Percentiles rank a stretch among this genome's conserved stretches.
Evolutionary conservation across 1,139 yeast genomes (phyloP).

Genomic region (Debaryomyces coudertii): DNA sequence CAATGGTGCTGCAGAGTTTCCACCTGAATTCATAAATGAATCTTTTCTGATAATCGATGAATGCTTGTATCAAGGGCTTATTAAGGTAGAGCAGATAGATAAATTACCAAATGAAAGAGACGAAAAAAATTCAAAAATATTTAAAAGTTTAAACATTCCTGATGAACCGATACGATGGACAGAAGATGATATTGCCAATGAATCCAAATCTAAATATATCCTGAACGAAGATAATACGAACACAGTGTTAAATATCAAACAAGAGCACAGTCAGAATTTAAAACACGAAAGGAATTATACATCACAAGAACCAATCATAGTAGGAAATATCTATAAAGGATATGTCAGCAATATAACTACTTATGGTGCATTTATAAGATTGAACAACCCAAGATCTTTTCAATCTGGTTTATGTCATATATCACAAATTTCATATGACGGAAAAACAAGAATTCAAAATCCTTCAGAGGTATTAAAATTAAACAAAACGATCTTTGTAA

Average conservation of each 20-base stretch:
- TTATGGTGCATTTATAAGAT: slow-evolving; percentile 78
- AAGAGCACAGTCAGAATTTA: neutral
- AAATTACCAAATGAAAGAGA: slow-evolving; percentile 8
- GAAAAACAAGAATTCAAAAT: slow-evolving; percentile 49
- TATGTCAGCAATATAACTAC: slow-evolving; percentile 58
- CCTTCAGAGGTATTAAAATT: slow-evolving; percentile 61
- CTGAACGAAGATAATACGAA: slow-evolving; percentile 12
- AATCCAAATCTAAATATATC: neutral
- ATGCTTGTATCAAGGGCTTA: neutral
- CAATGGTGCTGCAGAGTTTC: slow-evolving; percentile 69
- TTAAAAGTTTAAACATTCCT: slow-evolving; percentile 24
- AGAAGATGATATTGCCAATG: slow-evolving; percentile 15
- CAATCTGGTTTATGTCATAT: slow-evolving; percentile 73
- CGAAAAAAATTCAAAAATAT: slow-evolving; percentile 8
- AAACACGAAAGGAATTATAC: slow-evolving; percentile 17
- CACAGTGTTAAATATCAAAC: slow-evolving; percentile 15
- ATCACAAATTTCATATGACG: slow-evolving; percentile 60
- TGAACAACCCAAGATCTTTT: slow-evolving; percentile 27
- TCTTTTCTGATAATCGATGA: slow-evolving; percentile 26
- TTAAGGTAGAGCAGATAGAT: neutral
- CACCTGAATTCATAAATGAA: slow-evolving; percentile 44
- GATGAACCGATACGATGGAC: slow-evolving; percentile 14
- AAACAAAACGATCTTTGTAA: slow-evolving; percentile 69
- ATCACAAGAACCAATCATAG: slow-evolving; percentile 20
- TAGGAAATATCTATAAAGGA: slow-evolving; percentile 60